Base-by-base conservation (phyloP, 345 rosid genomes). In the Melastoma malabathricum region DNA sequence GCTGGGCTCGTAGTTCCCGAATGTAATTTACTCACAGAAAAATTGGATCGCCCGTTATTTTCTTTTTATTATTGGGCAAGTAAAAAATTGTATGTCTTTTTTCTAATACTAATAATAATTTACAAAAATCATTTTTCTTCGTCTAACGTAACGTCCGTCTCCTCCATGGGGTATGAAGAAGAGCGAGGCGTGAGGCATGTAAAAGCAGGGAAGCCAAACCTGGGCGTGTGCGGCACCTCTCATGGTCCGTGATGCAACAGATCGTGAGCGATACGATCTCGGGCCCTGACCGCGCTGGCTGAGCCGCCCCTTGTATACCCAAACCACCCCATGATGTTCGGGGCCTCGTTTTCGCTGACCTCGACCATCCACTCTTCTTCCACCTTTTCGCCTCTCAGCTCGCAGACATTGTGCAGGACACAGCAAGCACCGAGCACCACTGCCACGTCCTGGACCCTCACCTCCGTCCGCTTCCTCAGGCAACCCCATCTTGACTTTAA, bases 391-490 rank as follows among this genome's bases (percentile, higher is more conserved):
- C 66, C 64, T 15, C 67, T 68, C 73, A 72, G 43, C 73, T 77
- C 83, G 43, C 83, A 74, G 13, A 77, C 66, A 18, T 77, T 77
- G 19, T 77, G 83, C 59, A 77, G 47, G 15, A 74, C 77, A 39
- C 83, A 77, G 51, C 83, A 74, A 13, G 83, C 79, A 10, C 79
- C 77, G 5, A 77, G 77, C 14, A 71, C 75, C 17, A 59, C 77
- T 0, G 83, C 77, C 69, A 77, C 44, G 34, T 77, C 83, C 57
- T 74, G 79, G 4, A 77, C 67, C 62, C 71, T 73, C 13, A 68
- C 64, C 49, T 77, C 79, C 5, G 71, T 64, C 43, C 79, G 53
- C 59, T 68, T 77, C 59, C 74, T 77, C 57, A 77, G 50, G 49
- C 79, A 74, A 1, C 65, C 29, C 83, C 83, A 77, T 51, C 83